Base-by-base conservation (phyloP, 805 yeast genomes). In the Zygosaccharomyces siamensis region DNA sequence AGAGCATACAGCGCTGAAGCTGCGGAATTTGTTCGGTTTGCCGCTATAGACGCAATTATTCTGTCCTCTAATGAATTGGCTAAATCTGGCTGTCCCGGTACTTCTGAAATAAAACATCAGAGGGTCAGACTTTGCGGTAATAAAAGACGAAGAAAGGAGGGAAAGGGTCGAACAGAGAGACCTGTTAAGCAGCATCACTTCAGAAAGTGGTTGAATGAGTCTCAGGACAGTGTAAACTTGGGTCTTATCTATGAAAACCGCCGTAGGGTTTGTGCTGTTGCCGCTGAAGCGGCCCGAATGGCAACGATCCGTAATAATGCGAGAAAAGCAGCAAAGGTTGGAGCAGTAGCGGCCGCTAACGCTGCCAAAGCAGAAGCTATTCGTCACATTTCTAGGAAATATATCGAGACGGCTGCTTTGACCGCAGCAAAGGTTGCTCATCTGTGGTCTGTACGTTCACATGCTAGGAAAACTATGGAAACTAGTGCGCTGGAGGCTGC, bases 261-360 rank as follows among this genome's bases (percentile, higher is more conserved):
- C 5, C n/a, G 12, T 24, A 38, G 31, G 5, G 41, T 1, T 5
- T 38, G 12, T 23, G 41, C 41, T 5, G 26, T 23, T 4, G 31
- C 28, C 12, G 18, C 5, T 38, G 41, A 38, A 11, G 41, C 41
- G 12, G 41, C 41, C 16, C 41, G 31, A 21, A 38, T 38, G 24
- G 41, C 41, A 38, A 38, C 27, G 11, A 27, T 38, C 10, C 41
- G 41, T 21, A 20, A 6, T 23, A 38, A 38, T 27, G 41, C 41
- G n/a, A 38, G 28, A 10, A 31, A 20, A 7, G 41, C 41, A 7
- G 30, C 30, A 24, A 38, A 18, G 30, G 18, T 8, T 23, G 41
- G 41, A 24, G 41, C 41, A 7, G 12, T 23, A 7, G 41, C 24
- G 7, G 26, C 40, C 11, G 40, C 40, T 10, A 32, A 12, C 2